Evolutionary conservation across 2,329 filamentous ascomycete genomes (phyloP), one percentile per base, ranked within the genome.

Genomic region (Penicillium vulpinum): DNA sequence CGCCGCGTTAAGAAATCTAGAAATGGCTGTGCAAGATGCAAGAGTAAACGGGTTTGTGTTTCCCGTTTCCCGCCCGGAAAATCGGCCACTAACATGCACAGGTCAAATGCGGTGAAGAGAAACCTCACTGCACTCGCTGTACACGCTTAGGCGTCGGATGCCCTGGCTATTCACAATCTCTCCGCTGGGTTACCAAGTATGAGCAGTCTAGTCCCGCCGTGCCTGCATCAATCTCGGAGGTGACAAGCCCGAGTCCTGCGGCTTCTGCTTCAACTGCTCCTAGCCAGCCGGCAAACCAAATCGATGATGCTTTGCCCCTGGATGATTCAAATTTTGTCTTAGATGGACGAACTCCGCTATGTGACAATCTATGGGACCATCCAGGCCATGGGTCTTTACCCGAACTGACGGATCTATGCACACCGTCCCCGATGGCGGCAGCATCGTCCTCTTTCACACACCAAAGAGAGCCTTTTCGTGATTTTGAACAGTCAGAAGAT

Each of bases 101-200:
- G 72, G 69, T 76, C 49, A 76, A 76, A 66, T 76, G 73, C 55
- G 74, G 73, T 61, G 73, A 76, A 59, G 70, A 74, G 47, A 72
- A 73, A 51, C 74, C 74, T 31, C 62, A 71, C 24, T 76, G 74
- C 58, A 66, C 57, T 60, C 73, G 73, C 45, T 76, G 74, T 48
- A 70, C 62, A n/a, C 72, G 73, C 24, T 51, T 75, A 26, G 72
- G 73, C 0, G 70, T 75, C 22, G 68, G 64, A 26, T 75, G 73
- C 29, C 73, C 73, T 18, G 73, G 73, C 3, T 75, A 75, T 60
- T 62, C 70, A 1, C 71, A 75, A 53, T 71, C 71, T 5, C 60
- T 75, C 21, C 69, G 71, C 45, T 75, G 73, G 73, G 67, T 75
- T 15, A 74, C 72, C 15, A 72, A 75, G 48, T 64, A 71, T 52